Evolutionary conservation across 495 filamentous ascomycete species (phyloP), one percentile per base, ranked within the genome.

Genomic region (Jackrogersella multiformis): DNA sequence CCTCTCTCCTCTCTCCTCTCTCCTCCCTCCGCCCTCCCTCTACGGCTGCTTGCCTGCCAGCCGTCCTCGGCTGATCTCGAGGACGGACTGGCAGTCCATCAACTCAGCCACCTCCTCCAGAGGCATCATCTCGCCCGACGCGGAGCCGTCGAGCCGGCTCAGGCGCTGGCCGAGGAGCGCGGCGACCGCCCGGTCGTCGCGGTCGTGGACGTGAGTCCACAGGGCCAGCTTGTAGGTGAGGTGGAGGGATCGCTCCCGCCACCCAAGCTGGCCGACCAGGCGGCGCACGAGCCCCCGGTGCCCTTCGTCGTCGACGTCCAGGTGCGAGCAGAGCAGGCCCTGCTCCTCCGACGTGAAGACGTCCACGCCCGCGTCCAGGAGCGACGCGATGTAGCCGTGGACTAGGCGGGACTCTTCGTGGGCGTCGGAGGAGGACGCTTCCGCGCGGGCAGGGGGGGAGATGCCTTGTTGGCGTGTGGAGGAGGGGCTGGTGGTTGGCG

Each of bases 81-180:
- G 4, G 1, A 38, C 16, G 2, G 13, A 23, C 1, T 77, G 85
- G 49, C 57, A 84, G 12, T 81, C 79, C 55, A 71, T 64, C 21
- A 71, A 42, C 20, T 68, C 64, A 2, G 26, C n/a, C 5, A 61
- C 15, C 38, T 64, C 55, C 7, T 30, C 45, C 0, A 54, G 21
- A 1, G 18, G n/a, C 59, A 68, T 71, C 13, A 68, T 38, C 0
- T 23, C 16, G 20, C 44, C 49, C 4, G 4, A 30, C 26, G 32
- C 9, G 4, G n/a, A n/a, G n/a, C 38, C 21, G 21, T 71, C 59
- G 24, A 46, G 24, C 9, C 21, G 1, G 20, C 35, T 23, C 0
- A 68, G 55, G 5, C 49, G 41, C 5, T 64, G 13, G n/a, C 2
- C 9, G 2, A 68, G 55, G n/a, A 68, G 7, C 20, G 39, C 26